These are phyloP conservation scores for Zasmidium angulare DNA, from an alignment of 2,329 filamentous ascomycete species.

Conservation along the genomic window DNA sequence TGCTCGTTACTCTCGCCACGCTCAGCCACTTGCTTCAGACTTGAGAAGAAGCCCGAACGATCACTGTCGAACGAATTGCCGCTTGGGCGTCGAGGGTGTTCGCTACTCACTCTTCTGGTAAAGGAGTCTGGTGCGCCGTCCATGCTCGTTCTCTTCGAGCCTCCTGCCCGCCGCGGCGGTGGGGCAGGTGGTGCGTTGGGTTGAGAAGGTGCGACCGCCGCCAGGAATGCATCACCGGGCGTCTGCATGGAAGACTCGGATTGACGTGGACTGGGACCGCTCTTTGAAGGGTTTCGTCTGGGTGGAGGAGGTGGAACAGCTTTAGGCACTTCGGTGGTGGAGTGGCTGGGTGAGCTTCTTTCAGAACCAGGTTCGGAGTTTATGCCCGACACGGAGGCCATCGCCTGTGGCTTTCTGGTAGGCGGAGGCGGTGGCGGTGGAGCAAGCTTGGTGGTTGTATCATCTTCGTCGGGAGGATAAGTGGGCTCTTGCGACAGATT, in stretches of 20 bases:
- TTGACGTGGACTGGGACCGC: not conserved
- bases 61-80: slow-evolving; percentile 27
- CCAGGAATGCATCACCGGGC: slow-evolving; percentile 17
- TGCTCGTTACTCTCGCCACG: slow-evolving; percentile 12
- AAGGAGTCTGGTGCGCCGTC: slow-evolving; percentile 21
- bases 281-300: slow-evolving; percentile 26
- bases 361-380: not conserved
- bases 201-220: slow-evolving; percentile 6
- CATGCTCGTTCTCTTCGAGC: slow-evolving; percentile 26
- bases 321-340: slow-evolving; percentile 15
- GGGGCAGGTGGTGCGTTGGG: slow-evolving; percentile 28
- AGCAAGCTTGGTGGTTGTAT: slow-evolving; percentile 16
- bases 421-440: slow-evolving; percentile 35
- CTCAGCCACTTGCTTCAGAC: slow-evolving; percentile 23
- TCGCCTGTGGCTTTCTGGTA: slow-evolving; percentile 24
- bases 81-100: slow-evolving; percentile 22
- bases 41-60: slow-evolving; percentile 20
- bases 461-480: slow-evolving; percentile 1
- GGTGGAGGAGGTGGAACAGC: slow-evolving; percentile 29
- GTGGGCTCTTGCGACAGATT: slow-evolving; percentile 23
- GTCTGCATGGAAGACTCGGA: slow-evolving; percentile 16
- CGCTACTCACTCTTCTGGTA: slow-evolving; percentile 14
- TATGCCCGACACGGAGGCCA: slow-evolving; percentile 3
- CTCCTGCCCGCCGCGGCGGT: slow-evolving; percentile 28
- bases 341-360: slow-evolving; percentile 5